These are phyloP conservation scores for Geosmithia flava DNA, from an alignment of 2,329 filamentous ascomycete species.

Conservation along the genomic window DNA sequence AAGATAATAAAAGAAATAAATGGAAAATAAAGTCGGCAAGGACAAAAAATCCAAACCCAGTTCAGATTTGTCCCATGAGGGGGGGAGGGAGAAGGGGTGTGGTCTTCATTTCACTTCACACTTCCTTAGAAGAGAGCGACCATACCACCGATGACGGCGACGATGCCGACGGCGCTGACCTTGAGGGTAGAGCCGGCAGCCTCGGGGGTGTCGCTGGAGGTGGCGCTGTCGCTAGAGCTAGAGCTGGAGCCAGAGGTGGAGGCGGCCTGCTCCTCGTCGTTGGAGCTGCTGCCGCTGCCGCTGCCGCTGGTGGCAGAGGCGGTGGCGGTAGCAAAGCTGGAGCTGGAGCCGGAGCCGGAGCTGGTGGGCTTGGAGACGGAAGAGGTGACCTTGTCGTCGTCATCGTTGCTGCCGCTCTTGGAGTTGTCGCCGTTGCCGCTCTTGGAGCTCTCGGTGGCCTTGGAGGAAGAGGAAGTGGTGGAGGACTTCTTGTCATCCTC, in stretches of 20 bases:
- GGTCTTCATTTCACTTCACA: not conserved
- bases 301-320: not conserved
- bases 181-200: constrained; percentile 1
- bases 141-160: constrained; percentile 1
- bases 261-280: not conserved
- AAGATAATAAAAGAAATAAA: not conserved
- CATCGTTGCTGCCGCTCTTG: not conserved
- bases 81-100: no score
- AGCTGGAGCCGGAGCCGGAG: not conserved
- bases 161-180: constrained; percentile 1
- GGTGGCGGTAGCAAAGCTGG: constrained; percentile 2
- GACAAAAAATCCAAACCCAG: not conserved
- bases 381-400: not conserved
- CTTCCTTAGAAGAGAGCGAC: constrained; percentile 3
- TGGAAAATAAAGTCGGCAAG: not conserved
- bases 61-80: not conserved
- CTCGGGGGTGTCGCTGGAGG: not conserved
- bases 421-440: not conserved
- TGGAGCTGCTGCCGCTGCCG: not conserved
- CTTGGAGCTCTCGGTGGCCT: constrained; percentile 2
- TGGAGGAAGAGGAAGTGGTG: constrained; percentile 4
- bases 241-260: not conserved
- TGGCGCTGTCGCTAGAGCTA: not conserved
- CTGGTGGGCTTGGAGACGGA: not conserved
- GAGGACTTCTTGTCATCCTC: constrained; percentile 1